Percentiles rank a stretch among this genome's conserved stretches.
phyloP scores from a whole-genome alignment of 257 asterid species.

The Mentha longifolia region DNA sequence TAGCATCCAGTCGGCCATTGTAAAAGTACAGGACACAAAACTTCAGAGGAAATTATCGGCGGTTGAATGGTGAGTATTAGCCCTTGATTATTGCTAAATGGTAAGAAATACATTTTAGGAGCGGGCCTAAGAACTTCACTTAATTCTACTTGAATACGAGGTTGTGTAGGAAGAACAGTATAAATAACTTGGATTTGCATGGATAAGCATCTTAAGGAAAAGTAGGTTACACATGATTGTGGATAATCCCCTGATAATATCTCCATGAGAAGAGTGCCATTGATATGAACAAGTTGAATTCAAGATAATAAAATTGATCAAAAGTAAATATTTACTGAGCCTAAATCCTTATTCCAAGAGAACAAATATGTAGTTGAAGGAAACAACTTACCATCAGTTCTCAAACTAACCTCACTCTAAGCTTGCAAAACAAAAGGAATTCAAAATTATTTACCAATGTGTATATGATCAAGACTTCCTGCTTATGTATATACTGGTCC shows the following conservation, averaged over 20 bases:
- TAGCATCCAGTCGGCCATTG: neutral
- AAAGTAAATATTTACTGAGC: neutral
- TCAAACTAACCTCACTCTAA: neutral
- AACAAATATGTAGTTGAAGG: neutral
- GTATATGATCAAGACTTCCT: neutral
- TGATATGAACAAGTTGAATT: too few relatives aligned
- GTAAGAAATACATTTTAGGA: neutral
- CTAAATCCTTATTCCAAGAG: neutral
- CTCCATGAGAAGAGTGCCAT: conserved; percentile 3
- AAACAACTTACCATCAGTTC: neutral
- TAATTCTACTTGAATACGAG: neutral
- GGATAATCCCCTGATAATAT: conserved; percentile 3
- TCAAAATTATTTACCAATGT: neutral
- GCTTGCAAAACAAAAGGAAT: neutral
- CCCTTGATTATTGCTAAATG: neutral
- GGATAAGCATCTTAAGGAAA: conserved; percentile 4
- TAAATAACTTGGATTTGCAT: neutral
- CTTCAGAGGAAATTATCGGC: neutral
- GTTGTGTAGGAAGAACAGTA: neutral
- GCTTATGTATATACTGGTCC: too few relatives aligned
- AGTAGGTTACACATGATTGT: neutral
- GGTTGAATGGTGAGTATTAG: neutral
- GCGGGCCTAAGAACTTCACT: neutral
- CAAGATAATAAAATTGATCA: neutral
- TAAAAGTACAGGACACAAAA: neutral